Conservation (phyloP, 169 alveolate species). For the Plasmodium malariae region DNA sequence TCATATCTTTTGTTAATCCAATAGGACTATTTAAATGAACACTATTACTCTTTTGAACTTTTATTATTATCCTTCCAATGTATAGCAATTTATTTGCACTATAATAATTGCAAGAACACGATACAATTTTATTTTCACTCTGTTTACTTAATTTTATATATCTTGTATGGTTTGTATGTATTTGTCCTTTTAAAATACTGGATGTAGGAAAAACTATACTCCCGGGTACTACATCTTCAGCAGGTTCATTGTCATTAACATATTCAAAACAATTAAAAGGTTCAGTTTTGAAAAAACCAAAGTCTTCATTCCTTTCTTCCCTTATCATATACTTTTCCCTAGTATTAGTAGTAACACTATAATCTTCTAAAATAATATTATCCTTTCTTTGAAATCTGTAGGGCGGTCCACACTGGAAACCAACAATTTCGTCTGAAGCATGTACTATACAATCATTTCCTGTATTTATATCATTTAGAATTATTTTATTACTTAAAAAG, state of each 20-base stretch:
- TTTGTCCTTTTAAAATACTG: neutral
- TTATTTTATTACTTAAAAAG: slow-evolving; percentile 21
- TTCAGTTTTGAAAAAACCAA: slow-evolving; percentile 29
- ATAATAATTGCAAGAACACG: slow-evolving; percentile 45
- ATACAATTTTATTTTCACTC: neutral
- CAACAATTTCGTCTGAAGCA: slow-evolving; percentile 59
- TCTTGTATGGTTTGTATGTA: slow-evolving; percentile 29
- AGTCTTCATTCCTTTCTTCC: neutral
- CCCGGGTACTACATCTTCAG: slow-evolving; percentile 13
- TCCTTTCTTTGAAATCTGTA: neutral
- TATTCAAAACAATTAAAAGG: slow-evolving; percentile 58
- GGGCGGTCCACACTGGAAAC: slow-evolving; percentile 75
- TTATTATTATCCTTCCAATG: slow-evolving; percentile 38
- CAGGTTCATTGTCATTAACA: slow-evolving; percentile 32
- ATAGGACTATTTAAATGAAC: neutral
- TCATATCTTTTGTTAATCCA: neutral
- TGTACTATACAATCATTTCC: slow-evolving; percentile 21
- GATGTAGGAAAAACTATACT: slow-evolving; percentile 31
- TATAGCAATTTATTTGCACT: slow-evolving; percentile 16
- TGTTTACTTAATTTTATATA: slow-evolving; percentile 17
- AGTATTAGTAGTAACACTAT: neutral
- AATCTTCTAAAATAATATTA: neutral
- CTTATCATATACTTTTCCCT: neutral
- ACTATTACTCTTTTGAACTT: slow-evolving; percentile 1
- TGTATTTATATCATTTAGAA: slow-evolving; percentile 20